Conservation (phyloP, 805 yeast species). For the Wilhelminamyces savonicus region DNA sequence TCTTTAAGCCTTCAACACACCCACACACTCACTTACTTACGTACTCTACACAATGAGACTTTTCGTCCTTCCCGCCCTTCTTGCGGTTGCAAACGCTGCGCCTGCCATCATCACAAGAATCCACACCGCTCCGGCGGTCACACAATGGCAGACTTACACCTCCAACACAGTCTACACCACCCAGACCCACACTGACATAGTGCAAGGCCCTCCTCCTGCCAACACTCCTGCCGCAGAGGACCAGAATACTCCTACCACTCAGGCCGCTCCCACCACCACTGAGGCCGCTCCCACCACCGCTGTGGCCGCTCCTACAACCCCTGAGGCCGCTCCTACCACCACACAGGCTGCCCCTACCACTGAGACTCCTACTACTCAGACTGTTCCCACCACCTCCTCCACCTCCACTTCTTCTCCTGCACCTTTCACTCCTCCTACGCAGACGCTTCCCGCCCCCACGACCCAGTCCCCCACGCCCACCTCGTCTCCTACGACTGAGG, state of each 20-base stretch:
- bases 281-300: constrained; percentile 11
- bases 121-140: constrained; percentile 23
- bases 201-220: constrained; percentile 1
- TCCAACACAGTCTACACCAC: constrained; percentile 8
- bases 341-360: constrained; percentile 2
- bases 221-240: constrained; percentile 2
- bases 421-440: constrained; percentile 4
- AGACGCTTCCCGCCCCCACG: not conserved
- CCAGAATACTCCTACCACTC: constrained; percentile 4
- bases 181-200: constrained; percentile 2
- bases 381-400: constrained; percentile 6
- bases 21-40: too few species aligned
- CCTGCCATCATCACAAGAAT: constrained; percentile 17
- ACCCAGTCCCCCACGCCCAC: not conserved
- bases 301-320: constrained; percentile 3
- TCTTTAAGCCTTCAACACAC: too few species aligned
- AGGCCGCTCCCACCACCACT: constrained; percentile 11
- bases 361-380: not conserved
- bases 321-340: constrained; percentile 5
- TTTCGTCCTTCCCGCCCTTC: constrained; percentile 6
- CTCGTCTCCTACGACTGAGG: not conserved
- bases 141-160: constrained; percentile 17
- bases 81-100: constrained; percentile 16
- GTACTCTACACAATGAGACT: not conserved
- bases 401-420: constrained; percentile 7